phyloP scores from a whole-genome alignment of 176 grass and related monocot species.

The Oryza longistaminata region DNA sequence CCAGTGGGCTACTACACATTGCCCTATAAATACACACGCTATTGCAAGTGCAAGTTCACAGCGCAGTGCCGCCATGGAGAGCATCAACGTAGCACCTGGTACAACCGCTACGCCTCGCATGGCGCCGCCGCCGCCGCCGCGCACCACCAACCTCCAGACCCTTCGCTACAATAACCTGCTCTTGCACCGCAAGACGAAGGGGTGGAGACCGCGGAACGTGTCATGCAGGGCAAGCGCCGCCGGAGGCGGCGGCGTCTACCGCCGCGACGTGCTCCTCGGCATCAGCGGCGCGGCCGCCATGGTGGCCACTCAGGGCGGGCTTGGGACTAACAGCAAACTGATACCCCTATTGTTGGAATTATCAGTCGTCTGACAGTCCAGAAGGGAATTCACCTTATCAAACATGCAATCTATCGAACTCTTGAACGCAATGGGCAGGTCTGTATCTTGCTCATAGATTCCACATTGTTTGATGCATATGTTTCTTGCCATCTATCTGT shows the following conservation, averaged over 20 bases:
- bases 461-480: neutral
- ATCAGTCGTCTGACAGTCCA: conserved; percentile 87
- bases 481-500: conserved; percentile 16
- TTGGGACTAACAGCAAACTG: conserved; percentile 68
- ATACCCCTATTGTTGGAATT: conserved; percentile 80
- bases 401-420: conserved; percentile 68
- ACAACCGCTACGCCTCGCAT: neutral
- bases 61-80: conserved; percentile 7
- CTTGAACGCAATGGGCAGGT: conserved; percentile 91
- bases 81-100: neutral
- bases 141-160: conserved; percentile 18
- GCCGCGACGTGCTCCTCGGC: conserved; percentile 64
- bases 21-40: neutral
- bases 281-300: conserved; percentile 46
- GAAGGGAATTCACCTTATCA: conserved; percentile 99
- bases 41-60: neutral
- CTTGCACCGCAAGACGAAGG: neutral
- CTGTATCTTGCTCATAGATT: neutral
- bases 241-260: conserved; percentile 24
- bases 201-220: neutral
- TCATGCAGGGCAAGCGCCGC: conserved; percentile 26
- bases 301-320: conserved; percentile 1
- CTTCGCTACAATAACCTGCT: neutral
- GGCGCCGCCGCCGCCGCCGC: conserved; percentile 17
- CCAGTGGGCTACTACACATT: neutral